Conservation (phyloP, 257 asterid genomes). For the Solanum paucissectum region DNA sequence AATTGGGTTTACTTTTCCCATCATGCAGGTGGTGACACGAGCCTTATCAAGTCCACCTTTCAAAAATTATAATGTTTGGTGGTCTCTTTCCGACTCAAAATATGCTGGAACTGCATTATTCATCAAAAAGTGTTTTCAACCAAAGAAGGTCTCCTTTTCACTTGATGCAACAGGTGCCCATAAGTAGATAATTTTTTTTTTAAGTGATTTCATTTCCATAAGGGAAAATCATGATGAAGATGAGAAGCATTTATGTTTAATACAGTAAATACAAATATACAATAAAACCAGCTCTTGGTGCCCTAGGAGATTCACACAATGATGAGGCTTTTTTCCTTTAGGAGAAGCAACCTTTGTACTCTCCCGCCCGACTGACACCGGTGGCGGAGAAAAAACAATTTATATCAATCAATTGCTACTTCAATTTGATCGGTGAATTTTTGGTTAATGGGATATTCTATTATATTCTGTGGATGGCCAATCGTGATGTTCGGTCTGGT, state of each 20-base stretch:
- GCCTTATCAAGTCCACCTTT: slow-evolving; percentile 65
- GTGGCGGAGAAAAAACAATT: neutral
- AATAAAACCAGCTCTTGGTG: neutral
- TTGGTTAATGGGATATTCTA: neutral
- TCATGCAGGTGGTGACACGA: slow-evolving; percentile 61
- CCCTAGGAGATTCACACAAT: neutral
- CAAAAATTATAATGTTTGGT: slow-evolving; percentile 70
- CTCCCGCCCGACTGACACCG: neutral
- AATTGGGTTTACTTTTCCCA: neutral
- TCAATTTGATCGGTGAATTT: neutral
- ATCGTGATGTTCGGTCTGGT: neutral
- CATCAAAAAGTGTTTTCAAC: slow-evolving; percentile 66
- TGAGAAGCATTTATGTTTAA: neutral
- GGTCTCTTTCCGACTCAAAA: slow-evolving; percentile 93
- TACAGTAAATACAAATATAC: neutral
- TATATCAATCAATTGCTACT: neutral
- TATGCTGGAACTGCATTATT: slow-evolving; percentile 93
- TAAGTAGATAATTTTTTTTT: neutral
- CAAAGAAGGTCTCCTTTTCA: slow-evolving; percentile 65
- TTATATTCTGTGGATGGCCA: neutral
- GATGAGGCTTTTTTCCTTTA: neutral
- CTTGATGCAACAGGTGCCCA: slow-evolving; percentile 65
- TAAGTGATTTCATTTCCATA: neutral
- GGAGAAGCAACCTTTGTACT: neutral
- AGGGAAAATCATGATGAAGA: neutral